Base-by-base conservation (phyloP, 2,329 filamentous ascomycete genomes). In the Diplocarpon mali region DNA sequence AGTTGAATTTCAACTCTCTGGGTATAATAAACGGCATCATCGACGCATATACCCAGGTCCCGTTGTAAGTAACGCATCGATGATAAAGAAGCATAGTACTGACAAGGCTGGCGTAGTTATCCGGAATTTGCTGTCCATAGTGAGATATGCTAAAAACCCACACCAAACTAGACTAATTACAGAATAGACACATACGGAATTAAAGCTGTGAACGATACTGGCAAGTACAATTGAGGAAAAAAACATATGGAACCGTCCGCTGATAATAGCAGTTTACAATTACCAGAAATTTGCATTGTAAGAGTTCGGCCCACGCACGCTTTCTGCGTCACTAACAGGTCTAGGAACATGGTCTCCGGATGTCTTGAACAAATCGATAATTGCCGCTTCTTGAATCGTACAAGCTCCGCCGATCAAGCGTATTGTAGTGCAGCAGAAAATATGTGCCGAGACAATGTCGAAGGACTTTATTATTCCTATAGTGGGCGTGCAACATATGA, bases 1-100 rank as follows among this genome's bases (percentile, higher is more conserved):
- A 79, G 2, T 71, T 83, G 36, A 69, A 72, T 42, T 66, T 86
- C 9, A 66, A 67, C 15, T 73, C 79, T 0, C 62, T 86, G 0
- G 80, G 81, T 28, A 78, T 86, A 47, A 67, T 83, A 44, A 84
- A 86, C 57, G 82, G 80, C 12, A 73, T 79, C 47, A 65, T 85
- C 31, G 83, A 86, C 55, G 68, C 72, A 50, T 57, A 75, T 15
- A 67, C 76, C 1, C 78, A 85, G 61, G 65, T 67, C 32, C 50
- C 53, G 17, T 44, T 48, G 53, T 55, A 29, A 47, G 53, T 44
- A 11, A 15, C 11, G 12, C 9, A 17, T 35, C 8, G 5, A 37
- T 11, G 15, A 20, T 17, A 17, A 35, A n/a, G 20, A 24, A 4
- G 20, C 20, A 7, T 24, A 28, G 13, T 31, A 31, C 34, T 46